Conservation (phyloP, 2,329 filamentous ascomycete genomes). For the Polychaeton citri region DNA sequence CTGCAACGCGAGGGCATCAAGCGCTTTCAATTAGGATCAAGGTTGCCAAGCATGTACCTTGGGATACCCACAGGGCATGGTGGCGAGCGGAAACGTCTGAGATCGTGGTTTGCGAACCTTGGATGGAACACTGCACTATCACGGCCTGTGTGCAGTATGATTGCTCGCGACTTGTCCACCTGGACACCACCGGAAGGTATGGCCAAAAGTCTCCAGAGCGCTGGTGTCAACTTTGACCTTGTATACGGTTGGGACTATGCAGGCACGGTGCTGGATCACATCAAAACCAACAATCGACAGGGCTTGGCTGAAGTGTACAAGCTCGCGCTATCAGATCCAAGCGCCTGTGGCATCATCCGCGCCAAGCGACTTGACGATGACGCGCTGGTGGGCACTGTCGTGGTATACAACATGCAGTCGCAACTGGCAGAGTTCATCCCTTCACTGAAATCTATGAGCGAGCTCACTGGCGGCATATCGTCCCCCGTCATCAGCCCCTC, state of each 20-base stretch:
- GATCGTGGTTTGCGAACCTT: conserved; percentile 78
- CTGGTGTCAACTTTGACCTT: conserved; percentile 67
- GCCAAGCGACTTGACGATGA: conserved; percentile 59
- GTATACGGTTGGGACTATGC: conserved; percentile 69
- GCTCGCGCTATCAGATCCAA: conserved; percentile 56
- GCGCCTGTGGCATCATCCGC: conserved; percentile 67
- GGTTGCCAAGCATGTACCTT: conserved; percentile 72
- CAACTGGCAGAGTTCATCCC: conserved; percentile 58
- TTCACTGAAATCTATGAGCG: conserved; percentile 45
- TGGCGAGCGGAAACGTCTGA: conserved; percentile 45
- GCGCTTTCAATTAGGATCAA: conserved; percentile 67
- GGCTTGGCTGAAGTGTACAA: conserved; percentile 71
- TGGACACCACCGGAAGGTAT: conserved; percentile 71
- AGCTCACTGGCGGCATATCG: conserved; percentile 60
- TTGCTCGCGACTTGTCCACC: conserved; percentile 54
- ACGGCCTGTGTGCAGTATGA: conserved; percentile 55
- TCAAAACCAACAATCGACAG: conserved; percentile 59
- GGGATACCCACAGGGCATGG: conserved; percentile 63
- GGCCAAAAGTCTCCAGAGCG: conserved; percentile 56
- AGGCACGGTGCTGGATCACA: conserved; percentile 59
- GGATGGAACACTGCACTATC: conserved; percentile 69
- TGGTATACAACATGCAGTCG: conserved; percentile 62
- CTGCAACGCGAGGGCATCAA: conserved; percentile 59
- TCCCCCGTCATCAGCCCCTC: conserved; percentile 62
- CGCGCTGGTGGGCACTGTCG: conserved; percentile 61